phyloP scores from a whole-genome alignment of 2,329 filamentous ascomycete genomes.

The Diplodia corticola region DNA sequence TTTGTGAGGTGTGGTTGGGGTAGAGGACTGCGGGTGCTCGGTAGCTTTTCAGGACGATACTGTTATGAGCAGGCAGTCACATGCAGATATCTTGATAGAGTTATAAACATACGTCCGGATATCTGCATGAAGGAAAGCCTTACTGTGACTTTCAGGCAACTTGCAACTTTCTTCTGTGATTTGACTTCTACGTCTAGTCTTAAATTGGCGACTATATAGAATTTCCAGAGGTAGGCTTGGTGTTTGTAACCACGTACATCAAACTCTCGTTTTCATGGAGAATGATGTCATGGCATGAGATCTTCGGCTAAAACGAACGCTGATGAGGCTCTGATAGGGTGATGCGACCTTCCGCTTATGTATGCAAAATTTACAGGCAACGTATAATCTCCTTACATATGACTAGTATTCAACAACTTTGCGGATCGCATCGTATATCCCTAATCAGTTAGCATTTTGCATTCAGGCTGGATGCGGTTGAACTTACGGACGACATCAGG shows the following conservation, averaged over 20 bases:
- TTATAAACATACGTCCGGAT: neutral
- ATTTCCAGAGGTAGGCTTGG: neutral
- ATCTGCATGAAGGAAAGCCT: too few relatives aligned
- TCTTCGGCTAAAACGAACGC: neutral
- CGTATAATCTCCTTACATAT: neutral
- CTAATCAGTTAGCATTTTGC: slow-evolving; percentile 26
- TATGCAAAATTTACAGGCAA: neutral
- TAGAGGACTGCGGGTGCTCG: too few relatives aligned
- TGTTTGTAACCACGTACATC: neutral
- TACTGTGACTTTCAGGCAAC: neutral
- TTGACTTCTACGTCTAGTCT: neutral
- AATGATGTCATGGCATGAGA: neutral
- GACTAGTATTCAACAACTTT: slow-evolving; percentile 47
- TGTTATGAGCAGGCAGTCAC: too few relatives aligned
- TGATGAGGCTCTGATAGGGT: neutral
- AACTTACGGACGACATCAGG: slow-evolving; percentile 84
- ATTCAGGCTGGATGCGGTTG: neutral
- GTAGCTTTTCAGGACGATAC: too few relatives aligned
- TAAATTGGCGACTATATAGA: neutral
- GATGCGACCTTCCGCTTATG: neutral
- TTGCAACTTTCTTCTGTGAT: neutral
- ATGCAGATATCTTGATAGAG: too few relatives aligned
- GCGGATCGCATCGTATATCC: slow-evolving; percentile 53
- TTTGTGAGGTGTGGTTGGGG: too few relatives aligned
- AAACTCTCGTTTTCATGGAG: neutral